These are phyloP conservation scores for Dissoconium aciculare DNA, from an alignment of 2,329 filamentous ascomycete genomes.

Conservation along the genomic window DNA sequence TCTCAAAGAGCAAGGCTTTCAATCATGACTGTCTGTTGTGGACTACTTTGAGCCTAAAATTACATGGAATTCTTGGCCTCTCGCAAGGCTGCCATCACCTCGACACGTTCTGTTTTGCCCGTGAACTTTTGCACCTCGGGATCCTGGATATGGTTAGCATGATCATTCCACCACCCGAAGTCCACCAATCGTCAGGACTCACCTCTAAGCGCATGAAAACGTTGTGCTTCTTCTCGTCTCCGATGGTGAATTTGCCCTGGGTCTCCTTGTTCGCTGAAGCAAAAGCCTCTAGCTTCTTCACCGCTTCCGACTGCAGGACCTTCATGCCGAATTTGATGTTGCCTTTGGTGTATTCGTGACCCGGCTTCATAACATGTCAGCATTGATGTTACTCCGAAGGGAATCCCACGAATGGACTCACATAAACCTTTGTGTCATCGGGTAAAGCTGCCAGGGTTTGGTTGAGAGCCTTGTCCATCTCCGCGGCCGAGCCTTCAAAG, in stretches of 20 bases:
- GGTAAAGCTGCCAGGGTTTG: conserved; percentile 66
- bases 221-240: conserved; percentile 94
- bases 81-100: conserved; percentile 72
- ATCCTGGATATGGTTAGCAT: conserved; percentile 40
- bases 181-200: conserved; percentile 22
- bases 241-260: conserved; percentile 91
- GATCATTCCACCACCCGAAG: background rate
- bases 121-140: conserved; percentile 71
- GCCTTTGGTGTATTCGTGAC: conserved; percentile 95
- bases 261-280: conserved; percentile 71
- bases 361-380: conserved; percentile 49
- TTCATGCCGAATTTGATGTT: conserved; percentile 80
- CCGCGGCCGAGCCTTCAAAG: conserved; percentile 75
- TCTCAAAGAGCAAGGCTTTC: too few relatives aligned
- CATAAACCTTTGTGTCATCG: conserved; percentile 82
- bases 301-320: conserved; percentile 57
- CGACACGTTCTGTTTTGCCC: conserved; percentile 62
- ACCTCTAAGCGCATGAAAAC: conserved; percentile 86
- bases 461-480: conserved; percentile 92
- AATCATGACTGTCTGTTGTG: conserved; percentile 1
- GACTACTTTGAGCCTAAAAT: background rate
- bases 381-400: too few relatives aligned
- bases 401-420: conserved; percentile 41
- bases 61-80: conserved; percentile 66
- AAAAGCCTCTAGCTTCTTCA: conserved; percentile 64